Base-by-base conservation (phyloP, 257 asterid genomes). In the Plantago ovata region DNA sequence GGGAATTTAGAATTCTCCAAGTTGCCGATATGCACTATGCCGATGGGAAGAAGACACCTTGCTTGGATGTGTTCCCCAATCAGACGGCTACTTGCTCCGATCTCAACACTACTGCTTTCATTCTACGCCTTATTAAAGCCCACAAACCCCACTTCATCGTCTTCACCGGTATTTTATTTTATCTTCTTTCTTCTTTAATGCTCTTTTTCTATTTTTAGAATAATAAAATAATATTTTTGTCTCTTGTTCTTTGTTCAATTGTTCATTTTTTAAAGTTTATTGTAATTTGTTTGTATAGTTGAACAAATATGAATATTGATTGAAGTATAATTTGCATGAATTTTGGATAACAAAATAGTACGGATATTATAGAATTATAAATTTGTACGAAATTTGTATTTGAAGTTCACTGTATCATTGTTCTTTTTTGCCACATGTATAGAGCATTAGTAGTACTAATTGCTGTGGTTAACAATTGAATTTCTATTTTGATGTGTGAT, bases 1-100 rank as follows among this genome's bases (percentile, higher is more conserved):
- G 96, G 6, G 91, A 85, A 54, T 87, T 91, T 58, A 81, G 80
- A 79, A 85, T 91, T 64, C 74, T 91, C 23, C 98, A 91, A 69
- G 96, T 91, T 54, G 96, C 98, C 20, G 98, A 91, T 57, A 91
- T 91, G 96, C 98, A 91, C 72, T 87, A 32, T 44, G 98, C 76
- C 59, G 61, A 83, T 71, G 98, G 98, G 14, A 73, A 75, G 59
- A 62, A 15, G 0, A 87, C 98, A 13, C 80, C 75, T 7, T 91
- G 98, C 78, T 51, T 55, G 64, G 87, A 91, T 56, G 89, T 91
- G 20, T 68, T 77, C 15, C 95, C 95, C 1, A 32, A 38, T 33
- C 95, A 91, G 75, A 62, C 69, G 65, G 7, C 79, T 0, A 55
- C 83, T 19, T 91, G 98, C 77, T 81, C 98, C 39, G 98, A 91